phyloP scores from a whole-genome alignment of 2,329 filamentous ascomycete species.

The Aspergillus japonicus region DNA sequence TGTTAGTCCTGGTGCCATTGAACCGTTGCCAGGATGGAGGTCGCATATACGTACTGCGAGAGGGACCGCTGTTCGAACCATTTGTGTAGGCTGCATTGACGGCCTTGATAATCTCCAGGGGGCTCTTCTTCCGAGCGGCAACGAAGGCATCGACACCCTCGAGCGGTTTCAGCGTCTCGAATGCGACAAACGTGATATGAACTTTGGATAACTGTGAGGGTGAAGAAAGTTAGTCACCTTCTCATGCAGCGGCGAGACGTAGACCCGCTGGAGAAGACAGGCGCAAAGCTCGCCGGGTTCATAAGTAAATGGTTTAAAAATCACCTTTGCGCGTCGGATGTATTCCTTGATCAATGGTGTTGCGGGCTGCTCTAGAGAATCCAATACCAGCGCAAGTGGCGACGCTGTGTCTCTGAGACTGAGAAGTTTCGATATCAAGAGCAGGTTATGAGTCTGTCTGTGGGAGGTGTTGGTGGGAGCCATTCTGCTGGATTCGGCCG shows the following conservation, averaged over 20 bases:
- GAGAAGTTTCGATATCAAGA: slow-evolving; percentile 79
- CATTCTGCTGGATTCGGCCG: slow-evolving; percentile 24
- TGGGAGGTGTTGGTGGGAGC: slow-evolving; percentile 52
- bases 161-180: slow-evolving; percentile 68
- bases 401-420: slow-evolving; percentile 76
- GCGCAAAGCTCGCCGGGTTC: neutral
- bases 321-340: slow-evolving; percentile 69
- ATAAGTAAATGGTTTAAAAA: neutral
- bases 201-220: slow-evolving; percentile 52
- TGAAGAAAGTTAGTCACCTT: neutral
- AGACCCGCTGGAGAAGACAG: neutral
- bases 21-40: neutral
- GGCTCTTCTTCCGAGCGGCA: slow-evolving; percentile 59
- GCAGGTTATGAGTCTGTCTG: slow-evolving; percentile 76
- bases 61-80: slow-evolving; percentile 17
- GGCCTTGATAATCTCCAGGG: slow-evolving; percentile 59
- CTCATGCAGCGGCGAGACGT: neutral
- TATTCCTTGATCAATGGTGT: slow-evolving; percentile 71
- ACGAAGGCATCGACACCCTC: slow-evolving; percentile 67
- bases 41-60: slow-evolving; percentile 27
- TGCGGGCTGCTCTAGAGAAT: slow-evolving; percentile 79
- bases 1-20: slow-evolving; percentile 11
- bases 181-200: slow-evolving; percentile 74
- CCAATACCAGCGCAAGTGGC: slow-evolving; percentile 81
- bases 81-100: slow-evolving; percentile 48